These are phyloP conservation scores for Lactarius pseudohatsudake DNA, from an alignment of 768 basidiomycete genomes.

Conservation along the genomic window DNA sequence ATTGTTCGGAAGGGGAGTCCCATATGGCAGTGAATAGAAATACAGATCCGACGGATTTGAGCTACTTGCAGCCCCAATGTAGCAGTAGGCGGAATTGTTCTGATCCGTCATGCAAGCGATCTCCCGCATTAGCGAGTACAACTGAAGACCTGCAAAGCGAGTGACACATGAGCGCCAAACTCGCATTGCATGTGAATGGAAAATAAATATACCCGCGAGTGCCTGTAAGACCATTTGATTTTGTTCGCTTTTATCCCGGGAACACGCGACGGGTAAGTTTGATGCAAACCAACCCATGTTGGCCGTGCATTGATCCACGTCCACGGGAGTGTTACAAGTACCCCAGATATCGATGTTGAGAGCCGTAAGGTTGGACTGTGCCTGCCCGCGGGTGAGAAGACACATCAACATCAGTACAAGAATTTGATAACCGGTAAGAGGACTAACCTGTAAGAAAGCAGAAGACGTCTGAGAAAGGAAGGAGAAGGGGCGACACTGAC, in stretches of 20 bases:
- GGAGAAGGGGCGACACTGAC: slow-evolving; percentile 76
- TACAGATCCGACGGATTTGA: slow-evolving; percentile 66
- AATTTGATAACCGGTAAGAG: slow-evolving; percentile 23
- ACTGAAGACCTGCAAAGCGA: slow-evolving; percentile 49
- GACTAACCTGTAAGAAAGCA: slow-evolving; percentile 52
- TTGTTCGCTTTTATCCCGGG: slow-evolving; percentile 50
- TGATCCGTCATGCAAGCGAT: slow-evolving; percentile 62
- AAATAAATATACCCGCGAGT: slow-evolving; percentile 48
- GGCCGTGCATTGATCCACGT: slow-evolving; percentile 51
- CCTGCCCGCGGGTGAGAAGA: slow-evolving; percentile 43
- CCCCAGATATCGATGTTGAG: slow-evolving; percentile 76
- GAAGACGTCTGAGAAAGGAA: slow-evolving; percentile 57
- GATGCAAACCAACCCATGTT: slow-evolving; percentile 69
- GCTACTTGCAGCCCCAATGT: slow-evolving; percentile 58
- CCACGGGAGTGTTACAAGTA: slow-evolving; percentile 65
- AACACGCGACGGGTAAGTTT: slow-evolving; percentile 50
- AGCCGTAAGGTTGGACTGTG: slow-evolving; percentile 57
- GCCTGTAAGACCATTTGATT: slow-evolving; percentile 56
- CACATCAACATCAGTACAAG: slow-evolving; percentile 21
- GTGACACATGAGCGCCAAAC: background rate
- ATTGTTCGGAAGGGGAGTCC: slow-evolving; percentile 49
- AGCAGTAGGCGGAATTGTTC: slow-evolving; percentile 67
- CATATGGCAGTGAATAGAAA: slow-evolving; percentile 69
- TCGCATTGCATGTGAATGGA: background rate
- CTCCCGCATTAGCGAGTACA: slow-evolving; percentile 61